phyloP scores from a whole-genome alignment of 2,329 filamentous ascomycete genomes.

The Phialemoniopsis sp. region DNA sequence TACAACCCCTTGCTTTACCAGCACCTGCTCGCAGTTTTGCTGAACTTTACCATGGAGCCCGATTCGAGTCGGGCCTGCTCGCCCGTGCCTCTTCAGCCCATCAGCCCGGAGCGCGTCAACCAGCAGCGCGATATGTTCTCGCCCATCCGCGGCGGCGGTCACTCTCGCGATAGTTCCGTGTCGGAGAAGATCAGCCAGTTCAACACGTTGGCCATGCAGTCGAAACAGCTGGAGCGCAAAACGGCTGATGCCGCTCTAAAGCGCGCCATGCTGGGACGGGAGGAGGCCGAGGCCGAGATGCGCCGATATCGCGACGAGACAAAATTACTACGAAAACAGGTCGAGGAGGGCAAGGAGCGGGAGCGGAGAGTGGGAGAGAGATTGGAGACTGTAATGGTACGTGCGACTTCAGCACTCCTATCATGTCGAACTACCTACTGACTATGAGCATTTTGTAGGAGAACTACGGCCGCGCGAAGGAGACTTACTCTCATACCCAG shows the following conservation, averaged over 20 bases:
- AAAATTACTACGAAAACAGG: constrained; percentile 43
- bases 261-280: constrained; percentile 62
- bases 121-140: constrained; percentile 33
- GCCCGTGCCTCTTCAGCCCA: constrained; percentile 51
- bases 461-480: constrained; percentile 66
- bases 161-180: constrained; percentile 55
- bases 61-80: constrained; percentile 47
- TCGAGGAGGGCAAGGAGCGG: constrained; percentile 62
- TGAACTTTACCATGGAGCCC: constrained; percentile 30
- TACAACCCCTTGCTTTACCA: too few relatives aligned
- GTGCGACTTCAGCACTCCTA: constrained; percentile 19
- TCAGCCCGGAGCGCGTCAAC: constrained; percentile 63
- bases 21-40: neutral
- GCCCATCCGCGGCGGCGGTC: constrained; percentile 22
- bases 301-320: constrained; percentile 59
- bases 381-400: constrained; percentile 65
- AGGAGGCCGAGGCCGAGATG: constrained; percentile 69
- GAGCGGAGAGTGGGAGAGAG: constrained; percentile 64
- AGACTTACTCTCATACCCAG: constrained; percentile 63
- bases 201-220: constrained; percentile 60
- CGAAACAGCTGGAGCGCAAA: constrained; percentile 59
- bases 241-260: constrained; percentile 62
- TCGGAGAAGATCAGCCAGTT: constrained; percentile 69
- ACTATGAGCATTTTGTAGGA: constrained; percentile 41
- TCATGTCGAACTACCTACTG: neutral